A percentile compares a stretch with the other conserved stretches of the same genome.
These are phyloP conservation scores for Hypoxylon sp. DNA, from an alignment of 2,329 filamentous ascomycete species.

Conservation along the genomic window DNA sequence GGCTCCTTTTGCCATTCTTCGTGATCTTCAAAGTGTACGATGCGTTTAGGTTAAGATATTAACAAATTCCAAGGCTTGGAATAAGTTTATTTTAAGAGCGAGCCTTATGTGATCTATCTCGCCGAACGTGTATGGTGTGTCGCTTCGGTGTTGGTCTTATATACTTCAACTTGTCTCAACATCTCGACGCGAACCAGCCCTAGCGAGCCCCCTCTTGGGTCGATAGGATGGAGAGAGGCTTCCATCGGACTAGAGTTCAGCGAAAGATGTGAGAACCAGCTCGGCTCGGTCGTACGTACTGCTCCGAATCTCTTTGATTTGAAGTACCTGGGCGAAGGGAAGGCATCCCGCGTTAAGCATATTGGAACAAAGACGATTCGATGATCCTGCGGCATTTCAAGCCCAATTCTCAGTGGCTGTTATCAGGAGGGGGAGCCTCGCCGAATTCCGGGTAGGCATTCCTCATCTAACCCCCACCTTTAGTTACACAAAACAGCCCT, in stretches of 20 bases:
- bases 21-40: background rate
- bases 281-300: constrained; percentile 37
- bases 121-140: background rate
- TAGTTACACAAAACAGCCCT: constrained; percentile 4
- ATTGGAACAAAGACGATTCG: constrained; percentile 9
- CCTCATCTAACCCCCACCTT: background rate
- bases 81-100: background rate
- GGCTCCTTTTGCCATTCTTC: constrained; percentile 27
- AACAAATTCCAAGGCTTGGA: background rate
- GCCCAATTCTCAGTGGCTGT: background rate
- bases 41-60: background rate
- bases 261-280: constrained; percentile 2
- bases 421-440: constrained; percentile 1
- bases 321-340: constrained; percentile 8
- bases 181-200: background rate
- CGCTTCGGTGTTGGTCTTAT: constrained; percentile 15
- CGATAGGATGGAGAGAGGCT: constrained; percentile 1
- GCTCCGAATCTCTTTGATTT: constrained; percentile 23
- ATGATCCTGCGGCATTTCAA: constrained; percentile 4
- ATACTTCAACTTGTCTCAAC: constrained; percentile 14
- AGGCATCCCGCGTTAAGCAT: constrained; percentile 2
- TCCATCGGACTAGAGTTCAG: constrained; percentile 22
- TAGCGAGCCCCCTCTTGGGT: background rate
- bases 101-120: background rate
- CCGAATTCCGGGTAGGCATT: background rate